Percentiles rank a stretch among this genome's conserved stretches.
These are phyloP conservation scores for Pisolithus albus DNA, from an alignment of 768 basidiomycete species.

Conservation along the genomic window DNA sequence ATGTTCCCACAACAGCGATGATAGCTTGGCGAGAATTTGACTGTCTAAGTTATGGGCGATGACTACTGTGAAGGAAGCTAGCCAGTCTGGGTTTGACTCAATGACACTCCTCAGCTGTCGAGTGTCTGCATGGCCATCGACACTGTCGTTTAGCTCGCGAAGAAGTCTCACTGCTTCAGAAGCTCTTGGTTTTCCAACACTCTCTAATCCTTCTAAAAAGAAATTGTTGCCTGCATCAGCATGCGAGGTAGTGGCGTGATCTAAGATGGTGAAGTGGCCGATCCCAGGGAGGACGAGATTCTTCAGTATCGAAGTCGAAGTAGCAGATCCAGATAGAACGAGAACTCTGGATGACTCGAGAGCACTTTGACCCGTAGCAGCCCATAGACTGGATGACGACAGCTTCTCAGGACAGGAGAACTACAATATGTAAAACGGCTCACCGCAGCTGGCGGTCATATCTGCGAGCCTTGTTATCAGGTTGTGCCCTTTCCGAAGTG, in stretches of 20 bases:
- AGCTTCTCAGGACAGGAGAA: background rate
- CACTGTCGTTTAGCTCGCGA: conserved; percentile 82
- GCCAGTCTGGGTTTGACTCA: conserved; percentile 42
- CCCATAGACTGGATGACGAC: conserved; percentile 66
- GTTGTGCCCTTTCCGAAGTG: conserved; percentile 41
- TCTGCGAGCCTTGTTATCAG: conserved; percentile 81
- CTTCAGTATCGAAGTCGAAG: conserved; percentile 86
- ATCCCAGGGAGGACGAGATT: conserved; percentile 96
- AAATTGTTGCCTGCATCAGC: conserved; percentile 95
- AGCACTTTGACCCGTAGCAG: conserved; percentile 81
- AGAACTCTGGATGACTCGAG: conserved; percentile 81
- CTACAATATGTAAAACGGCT: conserved; percentile 11
- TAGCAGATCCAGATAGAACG: conserved; percentile 73
- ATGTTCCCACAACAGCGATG: conserved; percentile 62
- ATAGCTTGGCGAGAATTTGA: conserved; percentile 48
- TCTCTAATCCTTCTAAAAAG: conserved; percentile 73
- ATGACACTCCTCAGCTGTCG: conserved; percentile 54
- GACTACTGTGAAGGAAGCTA: conserved; percentile 68
- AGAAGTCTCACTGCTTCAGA: conserved; percentile 72
- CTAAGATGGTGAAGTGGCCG: conserved; percentile 92
- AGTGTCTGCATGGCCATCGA: conserved; percentile 60
- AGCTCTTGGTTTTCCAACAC: conserved; percentile 75
- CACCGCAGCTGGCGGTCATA: conserved; percentile 95
- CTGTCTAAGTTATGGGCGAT: conserved; percentile 77
- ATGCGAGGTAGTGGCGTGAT: conserved; percentile 49